A percentile compares a stretch with the other conserved stretches of the same genome.
Conservation (phyloP, 2,329 filamentous ascomycete genomes). For the Endoconidiophora laricicola region DNA sequence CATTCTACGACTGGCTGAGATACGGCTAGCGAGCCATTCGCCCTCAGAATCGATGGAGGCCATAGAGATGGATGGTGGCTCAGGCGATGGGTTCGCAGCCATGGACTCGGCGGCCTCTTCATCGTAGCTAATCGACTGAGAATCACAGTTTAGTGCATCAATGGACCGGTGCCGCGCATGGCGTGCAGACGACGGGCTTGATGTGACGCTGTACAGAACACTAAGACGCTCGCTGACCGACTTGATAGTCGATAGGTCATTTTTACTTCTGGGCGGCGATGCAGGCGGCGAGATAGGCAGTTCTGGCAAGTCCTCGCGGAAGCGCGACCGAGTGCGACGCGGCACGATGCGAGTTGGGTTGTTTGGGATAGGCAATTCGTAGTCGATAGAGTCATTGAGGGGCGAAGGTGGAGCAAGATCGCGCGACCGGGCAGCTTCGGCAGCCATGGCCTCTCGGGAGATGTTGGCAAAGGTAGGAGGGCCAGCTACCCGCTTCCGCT, state of each 20-base stretch:
- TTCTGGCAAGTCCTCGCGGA: constrained; percentile 82
- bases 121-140: constrained; percentile 13
- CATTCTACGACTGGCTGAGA: background rate
- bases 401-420: constrained; percentile 23
- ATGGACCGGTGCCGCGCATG: constrained; percentile 10
- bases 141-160: constrained; percentile 9
- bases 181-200: constrained; percentile 1
- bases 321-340: constrained; percentile 73
- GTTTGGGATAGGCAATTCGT: constrained; percentile 19
- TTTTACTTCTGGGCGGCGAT: constrained; percentile 26
- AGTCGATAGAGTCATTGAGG: constrained; percentile 12
- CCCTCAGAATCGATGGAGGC: constrained; percentile 91
- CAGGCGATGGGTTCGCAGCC: constrained; percentile 28
- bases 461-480: constrained; percentile 15
- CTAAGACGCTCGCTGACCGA: constrained; percentile 11
- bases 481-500: constrained; percentile 15
- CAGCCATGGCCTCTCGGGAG: constrained; percentile 21
- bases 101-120: constrained; percentile 9
- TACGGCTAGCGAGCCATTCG: constrained; percentile 79
- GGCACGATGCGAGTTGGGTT: constrained; percentile 33
- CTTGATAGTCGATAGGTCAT: constrained; percentile 11
- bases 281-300: constrained; percentile 71
- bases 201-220: constrained; percentile 9
- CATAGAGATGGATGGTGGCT: constrained; percentile 60
- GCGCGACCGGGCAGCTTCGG: constrained; percentile 22